phyloP scores from a whole-genome alignment of 2,329 filamentous ascomycete species.

The Trematosphaeria pertusa region DNA sequence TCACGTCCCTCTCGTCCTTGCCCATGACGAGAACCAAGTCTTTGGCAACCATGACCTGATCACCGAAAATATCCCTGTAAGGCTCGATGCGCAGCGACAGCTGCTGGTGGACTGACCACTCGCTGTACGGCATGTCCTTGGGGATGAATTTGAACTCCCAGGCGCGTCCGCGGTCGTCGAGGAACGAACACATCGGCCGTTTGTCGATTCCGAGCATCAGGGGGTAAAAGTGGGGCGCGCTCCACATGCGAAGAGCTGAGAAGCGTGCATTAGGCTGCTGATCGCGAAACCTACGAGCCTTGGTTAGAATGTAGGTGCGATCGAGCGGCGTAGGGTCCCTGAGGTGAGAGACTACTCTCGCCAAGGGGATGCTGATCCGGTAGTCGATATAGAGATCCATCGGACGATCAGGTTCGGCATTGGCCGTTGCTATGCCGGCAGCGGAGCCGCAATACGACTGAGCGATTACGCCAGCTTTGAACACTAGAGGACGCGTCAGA shows the following conservation, averaged over 20 bases:
- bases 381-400: constrained; percentile 57
- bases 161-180: constrained; percentile 51
- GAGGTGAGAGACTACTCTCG: constrained; percentile 32
- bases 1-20: constrained; percentile 49
- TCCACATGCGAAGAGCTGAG: constrained; percentile 56
- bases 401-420: constrained; percentile 45
- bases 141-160: constrained; percentile 59
- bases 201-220: constrained; percentile 53
- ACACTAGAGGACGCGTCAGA: too few species aligned
- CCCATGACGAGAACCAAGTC: constrained; percentile 59
- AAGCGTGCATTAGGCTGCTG: constrained; percentile 45
- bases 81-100: constrained; percentile 41
- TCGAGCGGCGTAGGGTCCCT: constrained; percentile 45
- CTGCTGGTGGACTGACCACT: constrained; percentile 54
- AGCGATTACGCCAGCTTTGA: constrained; percentile 54
- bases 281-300: constrained; percentile 39
- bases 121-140: constrained; percentile 55
- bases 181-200: constrained; percentile 47
- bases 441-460: constrained; percentile 34
- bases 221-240: constrained; percentile 58
- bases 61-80: constrained; percentile 38
- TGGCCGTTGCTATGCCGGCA: constrained; percentile 49
- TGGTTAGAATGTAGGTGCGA: constrained; percentile 37
- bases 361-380: constrained; percentile 26
- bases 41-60: constrained; percentile 50